A percentile compares a stretch with the other conserved stretches of the same genome.
These are phyloP conservation scores for Exophiala alcalophila DNA, from an alignment of 2,329 filamentous ascomycete species.

Conservation along the genomic window DNA sequence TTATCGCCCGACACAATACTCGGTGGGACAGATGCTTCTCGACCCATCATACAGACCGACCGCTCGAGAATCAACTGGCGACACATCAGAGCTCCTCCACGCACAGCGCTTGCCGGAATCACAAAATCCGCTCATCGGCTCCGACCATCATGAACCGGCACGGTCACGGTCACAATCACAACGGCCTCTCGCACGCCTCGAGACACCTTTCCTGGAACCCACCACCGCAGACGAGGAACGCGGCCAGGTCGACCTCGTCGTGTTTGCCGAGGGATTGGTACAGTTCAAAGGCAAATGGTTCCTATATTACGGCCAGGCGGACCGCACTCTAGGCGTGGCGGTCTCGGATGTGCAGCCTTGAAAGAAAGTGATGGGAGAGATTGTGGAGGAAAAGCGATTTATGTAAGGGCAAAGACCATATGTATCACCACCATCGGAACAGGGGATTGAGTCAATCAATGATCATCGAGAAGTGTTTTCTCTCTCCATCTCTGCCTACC, in stretches of 20 bases:
- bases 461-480: too few relatives aligned
- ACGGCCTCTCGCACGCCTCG: slow-evolving; percentile 33
- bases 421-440: too few relatives aligned
- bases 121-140: background rate
- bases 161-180: background rate
- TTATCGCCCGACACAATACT: slow-evolving; percentile 33
- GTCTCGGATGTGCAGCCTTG: background rate
- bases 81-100: background rate
- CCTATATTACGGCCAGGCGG: slow-evolving; percentile 5
- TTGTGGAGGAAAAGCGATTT: too few relatives aligned
- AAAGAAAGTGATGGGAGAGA: too few relatives aligned
- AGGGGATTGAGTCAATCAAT: too few relatives aligned
- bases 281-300: slow-evolving; percentile 35
- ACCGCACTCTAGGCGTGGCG: slow-evolving; percentile 3
- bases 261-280: slow-evolving; percentile 35
- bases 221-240: slow-evolving; percentile 31
- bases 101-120: background rate
- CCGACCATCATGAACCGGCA: background rate
- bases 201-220: slow-evolving; percentile 33
- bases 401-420: too few relatives aligned
- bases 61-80: background rate
- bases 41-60: slow-evolving; percentile 28
- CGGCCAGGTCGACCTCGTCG: slow-evolving; percentile 36
- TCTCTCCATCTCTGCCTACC: too few relatives aligned
- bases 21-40: slow-evolving; percentile 36